Conservation (phyloP, 2,329 filamentous ascomycete species). For the Aspergillus intermedius region DNA sequence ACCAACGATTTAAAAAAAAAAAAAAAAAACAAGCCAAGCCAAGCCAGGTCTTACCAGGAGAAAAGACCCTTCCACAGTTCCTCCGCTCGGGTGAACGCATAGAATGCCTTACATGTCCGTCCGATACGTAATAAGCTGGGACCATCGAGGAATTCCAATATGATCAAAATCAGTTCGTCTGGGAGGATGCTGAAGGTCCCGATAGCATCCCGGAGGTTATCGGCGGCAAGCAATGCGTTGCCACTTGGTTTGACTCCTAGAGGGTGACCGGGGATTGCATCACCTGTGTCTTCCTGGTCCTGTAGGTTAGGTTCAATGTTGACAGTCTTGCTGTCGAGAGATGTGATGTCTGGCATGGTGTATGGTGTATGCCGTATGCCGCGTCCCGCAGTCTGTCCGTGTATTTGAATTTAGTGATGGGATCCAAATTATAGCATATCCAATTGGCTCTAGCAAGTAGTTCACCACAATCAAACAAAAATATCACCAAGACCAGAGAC, state of each 20-base stretch:
- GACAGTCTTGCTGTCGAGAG: slow-evolving; percentile 15
- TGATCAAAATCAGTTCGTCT: slow-evolving; percentile 69
- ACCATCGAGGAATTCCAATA: slow-evolving; percentile 70
- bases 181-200: slow-evolving; percentile 64
- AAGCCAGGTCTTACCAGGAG: slow-evolving; percentile 61
- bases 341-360: slow-evolving; percentile 30
- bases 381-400: neutral
- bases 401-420: neutral
- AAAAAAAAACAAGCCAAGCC: too few relatives aligned
- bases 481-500: too few relatives aligned
- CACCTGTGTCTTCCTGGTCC: slow-evolving; percentile 35
- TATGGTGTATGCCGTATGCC: slow-evolving; percentile 2
- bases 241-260: slow-evolving; percentile 79
- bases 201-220: slow-evolving; percentile 60
- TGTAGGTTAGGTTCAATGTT: slow-evolving; percentile 3
- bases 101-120: slow-evolving; percentile 74
- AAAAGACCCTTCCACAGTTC: slow-evolving; percentile 86
- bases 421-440: too few relatives aligned
- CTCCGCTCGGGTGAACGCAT: slow-evolving; percentile 75
- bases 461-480: too few relatives aligned
- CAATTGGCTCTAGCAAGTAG: too few relatives aligned
- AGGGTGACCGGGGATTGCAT: slow-evolving; percentile 68
- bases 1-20: too few relatives aligned
- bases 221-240: slow-evolving; percentile 64
- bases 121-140: slow-evolving; percentile 59